Conservation (phyloP, 495 filamentous ascomycete genomes). For the Penicillium soppii region DNA sequence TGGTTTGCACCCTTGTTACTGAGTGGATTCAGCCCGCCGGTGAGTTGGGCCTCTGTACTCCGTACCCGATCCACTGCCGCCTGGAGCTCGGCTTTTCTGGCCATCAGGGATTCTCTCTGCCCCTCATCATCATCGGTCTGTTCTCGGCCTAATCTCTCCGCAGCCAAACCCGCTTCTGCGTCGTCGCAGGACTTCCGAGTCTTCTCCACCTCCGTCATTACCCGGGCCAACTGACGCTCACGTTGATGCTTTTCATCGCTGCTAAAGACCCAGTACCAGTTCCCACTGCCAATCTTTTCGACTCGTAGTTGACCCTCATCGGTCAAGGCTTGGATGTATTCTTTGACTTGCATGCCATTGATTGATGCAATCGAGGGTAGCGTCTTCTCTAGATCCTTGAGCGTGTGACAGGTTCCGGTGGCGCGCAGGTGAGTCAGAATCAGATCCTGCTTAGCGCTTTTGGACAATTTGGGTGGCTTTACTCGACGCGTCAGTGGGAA, state of each 20-base stretch:
- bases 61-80: constrained; percentile 26
- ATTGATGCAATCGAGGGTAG: constrained; percentile 67
- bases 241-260: constrained; percentile 59
- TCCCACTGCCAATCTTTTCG: constrained; percentile 78
- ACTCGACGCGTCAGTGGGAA: constrained; percentile 15
- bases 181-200: constrained; percentile 30
- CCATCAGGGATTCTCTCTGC: constrained; percentile 20
- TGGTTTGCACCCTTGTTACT: constrained; percentile 50
- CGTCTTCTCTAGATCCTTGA: constrained; percentile 74
- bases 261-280: constrained; percentile 80
- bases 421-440: constrained; percentile 65
- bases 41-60: constrained; percentile 10
- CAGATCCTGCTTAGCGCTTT: constrained; percentile 58
- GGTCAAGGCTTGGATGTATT: constrained; percentile 61
- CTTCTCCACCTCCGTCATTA: constrained; percentile 57
- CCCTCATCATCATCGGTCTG: constrained; percentile 20
- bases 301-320: constrained; percentile 68
- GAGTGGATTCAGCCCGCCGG: constrained; percentile 37
- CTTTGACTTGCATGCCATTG: constrained; percentile 68
- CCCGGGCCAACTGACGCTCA: constrained; percentile 45
- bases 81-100: constrained; percentile 25
- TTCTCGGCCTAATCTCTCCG: constrained; percentile 17
- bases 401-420: constrained; percentile 62
- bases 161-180: constrained; percentile 20
- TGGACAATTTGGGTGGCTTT: constrained; percentile 63